Base-by-base conservation (phyloP, 139 green algal species). In the Tetradesmus obliquus region DNA sequence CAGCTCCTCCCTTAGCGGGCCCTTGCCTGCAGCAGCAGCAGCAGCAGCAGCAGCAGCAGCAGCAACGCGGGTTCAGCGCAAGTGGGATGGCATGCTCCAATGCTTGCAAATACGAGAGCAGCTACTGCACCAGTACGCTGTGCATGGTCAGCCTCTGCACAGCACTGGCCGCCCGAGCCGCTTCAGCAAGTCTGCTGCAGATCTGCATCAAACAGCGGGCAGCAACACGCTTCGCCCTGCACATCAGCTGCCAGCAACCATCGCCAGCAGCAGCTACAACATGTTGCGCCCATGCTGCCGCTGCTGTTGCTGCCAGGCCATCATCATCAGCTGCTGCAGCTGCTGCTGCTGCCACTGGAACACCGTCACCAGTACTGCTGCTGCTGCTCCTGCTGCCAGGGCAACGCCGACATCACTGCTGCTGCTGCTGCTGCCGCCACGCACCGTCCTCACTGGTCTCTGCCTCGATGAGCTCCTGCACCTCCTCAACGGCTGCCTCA, bases 401-500 rank as follows among this genome's bases (percentile, higher is more conserved):
- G 76, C 10, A 15, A 24, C 62, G 81, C 86, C 87, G 20, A 91
- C 91, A 66, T 91, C 89, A 85, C 95, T 94, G 45, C 32, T 71
- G 76, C 17, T 91, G 66, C 84, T 87, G 79, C 81, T 79, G 22
- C 3, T 88, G 89, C 4, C 4, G 76, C 10, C 32, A 24, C 62
- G 81, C 55, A n/a, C 86, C 87, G 20, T 90, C 91, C 74, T 91
- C 89, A 85, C 95, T 94, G 45, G 15, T 60, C 19, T 80, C 84
- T 66, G 86, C 45, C 10, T 53, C 74, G 5, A 96, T 55, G 7
- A 92, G 74, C 72, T 95, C 89, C 76, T 95, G 82, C 1, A 95
- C 54, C 54, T 97, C 95, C 55, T 92, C 90, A 0, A 96, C 69
- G 0, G 86, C 92, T 82, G 96, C 93, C 51, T 93, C 82, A 9